Percentiles rank a stretch among this genome's conserved stretches.
Conservation (phyloP, 306 rosid genomes). For the Cajanus cajan region DNA sequence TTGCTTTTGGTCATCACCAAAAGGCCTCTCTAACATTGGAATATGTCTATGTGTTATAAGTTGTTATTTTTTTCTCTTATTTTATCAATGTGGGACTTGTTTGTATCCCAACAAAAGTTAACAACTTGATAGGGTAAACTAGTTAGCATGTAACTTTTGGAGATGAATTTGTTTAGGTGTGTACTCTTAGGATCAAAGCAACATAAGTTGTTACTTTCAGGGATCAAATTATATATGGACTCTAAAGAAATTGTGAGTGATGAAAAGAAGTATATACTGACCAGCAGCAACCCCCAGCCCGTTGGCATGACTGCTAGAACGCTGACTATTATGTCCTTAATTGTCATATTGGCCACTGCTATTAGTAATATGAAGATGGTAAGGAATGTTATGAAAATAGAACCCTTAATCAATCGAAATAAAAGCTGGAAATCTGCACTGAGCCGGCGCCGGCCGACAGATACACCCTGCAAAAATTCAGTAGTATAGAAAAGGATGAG, state of each 20-base stretch:
- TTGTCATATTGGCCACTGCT: constrained; percentile 61
- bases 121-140: not conserved
- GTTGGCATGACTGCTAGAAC: constrained; percentile 91
- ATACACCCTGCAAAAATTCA: constrained; percentile 55
- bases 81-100: too few relatives aligned
- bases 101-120: too few relatives aligned
- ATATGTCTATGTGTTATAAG: too few relatives aligned
- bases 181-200: not conserved
- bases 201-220: not conserved
- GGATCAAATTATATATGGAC: not conserved
- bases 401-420: constrained; percentile 69
- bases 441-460: constrained; percentile 79
- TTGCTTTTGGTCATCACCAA: too few relatives aligned
- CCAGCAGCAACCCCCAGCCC: constrained; percentile 95
- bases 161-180: not conserved
- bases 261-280: constrained; percentile 38
- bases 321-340: constrained; percentile 67
- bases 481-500: not conserved
- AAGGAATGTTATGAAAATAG: constrained; percentile 58
- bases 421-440: constrained; percentile 86
- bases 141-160: not conserved
- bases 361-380: constrained; percentile 60
- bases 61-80: too few relatives aligned
- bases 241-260: not conserved
- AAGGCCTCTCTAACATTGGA: too few relatives aligned